These are phyloP conservation scores for Populus ilicifolia DNA, from an alignment of 345 rosid species.

Conservation along the genomic window DNA sequence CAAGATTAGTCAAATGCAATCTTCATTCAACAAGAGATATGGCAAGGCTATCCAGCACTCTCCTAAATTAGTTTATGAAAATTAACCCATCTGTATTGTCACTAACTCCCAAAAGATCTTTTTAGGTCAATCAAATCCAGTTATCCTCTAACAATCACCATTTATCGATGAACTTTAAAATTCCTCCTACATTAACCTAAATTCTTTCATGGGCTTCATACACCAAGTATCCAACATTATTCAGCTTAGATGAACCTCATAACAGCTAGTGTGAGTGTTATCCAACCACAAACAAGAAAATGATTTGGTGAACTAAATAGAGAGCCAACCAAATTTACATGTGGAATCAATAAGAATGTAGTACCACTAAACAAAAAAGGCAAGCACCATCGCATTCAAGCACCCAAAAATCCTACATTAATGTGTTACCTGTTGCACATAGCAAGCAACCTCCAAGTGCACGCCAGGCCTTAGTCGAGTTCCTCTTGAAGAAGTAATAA, in stretches of 20 bases:
- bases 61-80: not conserved
- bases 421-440: conserved; percentile 79
- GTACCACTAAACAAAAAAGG: not conserved
- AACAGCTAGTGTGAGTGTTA: not conserved
- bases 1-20: not conserved
- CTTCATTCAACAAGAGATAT: not conserved
- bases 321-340: not conserved
- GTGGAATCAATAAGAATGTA: not conserved
- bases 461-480: conserved; percentile 81
- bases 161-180: not conserved
- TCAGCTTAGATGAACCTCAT: not conserved
- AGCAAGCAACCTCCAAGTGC: conserved; percentile 98
- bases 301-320: not conserved
- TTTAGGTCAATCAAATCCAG: not conserved
- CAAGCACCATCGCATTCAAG: not conserved
- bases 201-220: not conserved
- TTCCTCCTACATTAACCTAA: not conserved
- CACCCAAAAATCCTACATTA: conserved; percentile 6
- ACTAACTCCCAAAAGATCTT: not conserved
- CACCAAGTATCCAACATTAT: not conserved
- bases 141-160: not conserved
- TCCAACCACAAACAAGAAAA: not conserved
- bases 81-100: not conserved
- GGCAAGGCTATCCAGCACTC: not conserved
- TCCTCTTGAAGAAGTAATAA: conserved; percentile 84